Evolutionary conservation across 805 yeast species (phyloP), one percentile per base, ranked within the genome.

Genomic region (Lipomyces oligophaga): DNA sequence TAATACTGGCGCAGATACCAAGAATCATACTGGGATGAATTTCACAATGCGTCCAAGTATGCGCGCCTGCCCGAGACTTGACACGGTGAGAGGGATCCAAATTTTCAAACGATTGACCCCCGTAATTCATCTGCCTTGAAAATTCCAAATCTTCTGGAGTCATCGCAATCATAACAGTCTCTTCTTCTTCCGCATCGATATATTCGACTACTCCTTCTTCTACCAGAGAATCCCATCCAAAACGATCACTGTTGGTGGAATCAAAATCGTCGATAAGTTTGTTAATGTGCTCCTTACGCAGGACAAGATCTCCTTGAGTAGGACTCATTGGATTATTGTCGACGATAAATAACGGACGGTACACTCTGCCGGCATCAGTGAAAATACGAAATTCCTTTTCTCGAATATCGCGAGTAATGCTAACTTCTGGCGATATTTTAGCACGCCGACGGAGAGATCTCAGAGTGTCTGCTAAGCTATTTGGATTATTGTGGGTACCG

Each of bases 151-250:
- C 99, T 67, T 93, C 99, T 2, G 96, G 96, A 15, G 95, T 83
- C 98, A 93, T 93, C 32, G 98, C 97, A 71, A 93, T 93, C 86
- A 93, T 83, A 43, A 87, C 85, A 0, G 97, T 89, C 71, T 93
- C 98, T 67, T 93, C 98, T 74, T 93, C 98, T 68, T 93, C 98
- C 8, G 97, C 98, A 69, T 93, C 99, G 48, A 93, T 84, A 63
- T 93, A 93, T 68, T 93, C 99, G 37, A 90, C 90, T 45, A 90
- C 75, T 64, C 98, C 98, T 54, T 81, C 83, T 44, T 73, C 77
- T 20, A 93, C 79, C 57, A 93, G 73, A 5, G 88, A 79, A 1
- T 83, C 74, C 98, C 98, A 93, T 2, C 89, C 85, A 64, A 76
- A 88, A 10, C 70, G 65, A 45, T 75, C 80, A 38, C 74, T 76